These are phyloP conservation scores for Plasmodium relictum DNA, from an alignment of 169 alveolate genomes.

Conservation along the genomic window DNA sequence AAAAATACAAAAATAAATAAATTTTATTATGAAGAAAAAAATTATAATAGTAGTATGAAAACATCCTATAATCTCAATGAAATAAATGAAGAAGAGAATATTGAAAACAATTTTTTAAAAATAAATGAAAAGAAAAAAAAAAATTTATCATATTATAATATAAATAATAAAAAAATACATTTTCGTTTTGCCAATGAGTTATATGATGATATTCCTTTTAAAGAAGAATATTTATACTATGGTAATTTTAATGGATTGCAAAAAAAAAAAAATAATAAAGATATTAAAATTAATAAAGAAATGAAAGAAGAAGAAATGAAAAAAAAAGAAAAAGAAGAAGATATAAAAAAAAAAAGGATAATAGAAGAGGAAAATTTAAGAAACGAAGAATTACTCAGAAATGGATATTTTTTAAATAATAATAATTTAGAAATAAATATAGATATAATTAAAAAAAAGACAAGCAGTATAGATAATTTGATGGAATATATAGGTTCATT, in stretches of 20 bases:
- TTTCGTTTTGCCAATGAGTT: background rate
- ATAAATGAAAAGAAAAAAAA: constrained; percentile 3
- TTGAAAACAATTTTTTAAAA: background rate
- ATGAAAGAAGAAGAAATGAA: constrained; percentile 28
- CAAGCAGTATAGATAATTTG: constrained; percentile 26
- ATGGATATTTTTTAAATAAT: constrained; percentile 38
- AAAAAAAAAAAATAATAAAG: constrained; percentile 5
- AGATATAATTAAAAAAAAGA: constrained; percentile 52
- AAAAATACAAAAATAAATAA: no score
- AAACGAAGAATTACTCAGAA: constrained; percentile 50
- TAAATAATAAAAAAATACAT: constrained; percentile 7
- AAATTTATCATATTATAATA: background rate
- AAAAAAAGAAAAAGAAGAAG: constrained; percentile 60
- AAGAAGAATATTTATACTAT: constrained; percentile 65
- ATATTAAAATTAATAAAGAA: constrained; percentile 5
- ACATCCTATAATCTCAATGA: no score
- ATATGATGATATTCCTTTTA: constrained; percentile 31
- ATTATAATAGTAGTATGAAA: no score
- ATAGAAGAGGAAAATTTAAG: constrained; percentile 53
- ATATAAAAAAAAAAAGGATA: constrained; percentile 36
- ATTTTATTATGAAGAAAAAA: no score
- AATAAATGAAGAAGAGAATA: no score
- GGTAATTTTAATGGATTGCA: constrained; percentile 32
- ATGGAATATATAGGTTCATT: constrained; percentile 66
- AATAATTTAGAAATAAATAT: constrained; percentile 59